Evolutionary conservation across 139 green algal genomes (phyloP).

Genomic region (Zygnema cylindricum): DNA sequence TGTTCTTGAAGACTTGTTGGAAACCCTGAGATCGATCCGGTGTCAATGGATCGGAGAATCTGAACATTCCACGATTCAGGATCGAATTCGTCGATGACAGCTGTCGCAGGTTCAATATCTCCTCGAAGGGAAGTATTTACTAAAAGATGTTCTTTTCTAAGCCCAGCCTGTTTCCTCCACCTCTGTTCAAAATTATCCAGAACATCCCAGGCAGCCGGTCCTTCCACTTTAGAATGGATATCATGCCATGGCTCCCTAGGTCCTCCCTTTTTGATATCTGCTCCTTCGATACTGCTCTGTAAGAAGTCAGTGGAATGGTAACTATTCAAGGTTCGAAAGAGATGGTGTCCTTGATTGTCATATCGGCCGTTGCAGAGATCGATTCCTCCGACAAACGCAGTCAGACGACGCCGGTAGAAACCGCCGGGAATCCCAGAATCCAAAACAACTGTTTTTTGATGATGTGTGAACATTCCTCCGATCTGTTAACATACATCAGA

Average conservation of each 20-base stretch:
- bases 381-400: constrained; percentile 70
- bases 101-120: constrained; percentile 24
- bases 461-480: constrained; percentile 45
- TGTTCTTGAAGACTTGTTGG: not conserved
- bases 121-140: too few species aligned
- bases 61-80: constrained; percentile 64
- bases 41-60: constrained; percentile 68
- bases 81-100: constrained; percentile 44
- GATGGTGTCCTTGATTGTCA: constrained; percentile 56
- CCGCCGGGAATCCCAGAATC: not conserved
- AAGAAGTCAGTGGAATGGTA: constrained; percentile 66
- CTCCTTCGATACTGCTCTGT: constrained; percentile 51
- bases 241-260: constrained; percentile 75
- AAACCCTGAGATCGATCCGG: constrained; percentile 21
- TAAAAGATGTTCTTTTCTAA: not conserved
- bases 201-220: constrained; percentile 67
- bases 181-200: constrained; percentile 69
- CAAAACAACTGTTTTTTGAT: constrained; percentile 42
- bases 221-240: constrained; percentile 70
- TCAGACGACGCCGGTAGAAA: constrained; percentile 26
- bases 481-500: not conserved
- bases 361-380: constrained; percentile 73
- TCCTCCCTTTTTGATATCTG: constrained; percentile 28
- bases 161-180: constrained; percentile 28
- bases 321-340: constrained; percentile 41